Conservation (phyloP, 345 rosid genomes). For the Lepidium sativum region DNA sequence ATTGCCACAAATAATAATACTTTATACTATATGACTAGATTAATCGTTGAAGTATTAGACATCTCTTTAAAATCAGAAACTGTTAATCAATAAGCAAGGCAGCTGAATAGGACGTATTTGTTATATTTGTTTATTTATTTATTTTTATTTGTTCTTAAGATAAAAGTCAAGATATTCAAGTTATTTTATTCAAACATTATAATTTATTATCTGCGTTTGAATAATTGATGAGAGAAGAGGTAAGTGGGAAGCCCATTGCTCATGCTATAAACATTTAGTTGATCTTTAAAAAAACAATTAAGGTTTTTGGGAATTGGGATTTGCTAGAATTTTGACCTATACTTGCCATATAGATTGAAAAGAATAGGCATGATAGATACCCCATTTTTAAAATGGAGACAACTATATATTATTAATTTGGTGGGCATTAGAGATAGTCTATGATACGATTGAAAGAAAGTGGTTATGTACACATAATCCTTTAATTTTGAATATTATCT, state of each 20-base stretch:
- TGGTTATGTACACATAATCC: conserved; percentile 26
- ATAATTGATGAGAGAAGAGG: conserved; percentile 21
- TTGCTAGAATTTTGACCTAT: conserved; percentile 21
- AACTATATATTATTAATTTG: neutral
- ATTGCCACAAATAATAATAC: conserved; percentile 3
- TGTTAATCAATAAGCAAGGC: conserved; percentile 16
- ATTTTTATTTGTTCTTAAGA: neutral
- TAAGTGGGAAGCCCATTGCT: conserved; percentile 9
- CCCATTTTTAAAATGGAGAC: neutral
- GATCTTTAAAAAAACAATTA: neutral
- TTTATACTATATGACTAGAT: conserved; percentile 1
- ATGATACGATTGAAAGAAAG: conserved; percentile 20
- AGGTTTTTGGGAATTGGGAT: conserved; percentile 8
- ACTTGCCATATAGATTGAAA: conserved; percentile 12
- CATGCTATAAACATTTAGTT: neutral
- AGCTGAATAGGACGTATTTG: too few species aligned
- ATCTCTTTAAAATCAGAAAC: conserved; percentile 6
- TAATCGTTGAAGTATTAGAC: conserved; percentile 15
- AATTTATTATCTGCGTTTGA: neutral
- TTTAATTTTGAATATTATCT: neutral
- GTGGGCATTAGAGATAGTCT: conserved; percentile 23
- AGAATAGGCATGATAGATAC: conserved; percentile 9
- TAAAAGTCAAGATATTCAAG: conserved; percentile 23
- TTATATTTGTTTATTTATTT: conserved; percentile 7
- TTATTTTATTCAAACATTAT: conserved; percentile 6